A percentile compares a stretch with the other conserved stretches of the same genome.
Evolutionary conservation across 495 filamentous ascomycete species (phyloP).

Genomic region (Amphirosellinia nigrospora): DNA sequence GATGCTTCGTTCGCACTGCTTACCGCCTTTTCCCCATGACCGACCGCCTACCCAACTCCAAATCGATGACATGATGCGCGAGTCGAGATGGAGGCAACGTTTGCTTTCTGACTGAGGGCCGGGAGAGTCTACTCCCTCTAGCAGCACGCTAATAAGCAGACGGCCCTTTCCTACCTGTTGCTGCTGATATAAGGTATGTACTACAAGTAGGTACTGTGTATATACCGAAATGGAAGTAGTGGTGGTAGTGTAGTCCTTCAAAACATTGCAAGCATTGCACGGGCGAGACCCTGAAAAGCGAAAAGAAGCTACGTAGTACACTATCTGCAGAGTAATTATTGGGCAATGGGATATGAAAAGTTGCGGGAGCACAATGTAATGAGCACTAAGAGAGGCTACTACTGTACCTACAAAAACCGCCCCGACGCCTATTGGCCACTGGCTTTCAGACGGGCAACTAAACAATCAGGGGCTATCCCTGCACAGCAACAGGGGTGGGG

Average conservation of each 20-base stretch:
- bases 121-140: conserved; percentile 2
- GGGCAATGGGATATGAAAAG: conserved; percentile 12
- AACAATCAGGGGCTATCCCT: conserved; percentile 10
- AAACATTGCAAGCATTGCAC: background rate
- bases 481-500: background rate
- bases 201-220: background rate
- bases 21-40: conserved; percentile 38
- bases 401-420: conserved; percentile 12
- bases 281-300: conserved; percentile 19
- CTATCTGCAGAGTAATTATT: background rate
- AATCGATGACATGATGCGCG: conserved; percentile 25
- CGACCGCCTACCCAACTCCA: conserved; percentile 12
- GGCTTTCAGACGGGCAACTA: conserved; percentile 12
- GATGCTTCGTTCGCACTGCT: conserved; percentile 39
- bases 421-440: conserved; percentile 17
- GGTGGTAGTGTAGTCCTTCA: too few species aligned
- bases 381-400: conserved; percentile 17
- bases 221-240: background rate
- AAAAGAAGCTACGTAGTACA: background rate
- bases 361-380: conserved; percentile 10
- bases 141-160: conserved; percentile 1
- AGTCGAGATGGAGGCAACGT: conserved; percentile 20
- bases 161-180: background rate
- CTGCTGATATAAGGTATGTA: too few species aligned
- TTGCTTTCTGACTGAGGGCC: conserved; percentile 5